Evolutionary conservation across 139 green algal genomes (phyloP).

Genomic region (Micromonas commoda): DNA sequence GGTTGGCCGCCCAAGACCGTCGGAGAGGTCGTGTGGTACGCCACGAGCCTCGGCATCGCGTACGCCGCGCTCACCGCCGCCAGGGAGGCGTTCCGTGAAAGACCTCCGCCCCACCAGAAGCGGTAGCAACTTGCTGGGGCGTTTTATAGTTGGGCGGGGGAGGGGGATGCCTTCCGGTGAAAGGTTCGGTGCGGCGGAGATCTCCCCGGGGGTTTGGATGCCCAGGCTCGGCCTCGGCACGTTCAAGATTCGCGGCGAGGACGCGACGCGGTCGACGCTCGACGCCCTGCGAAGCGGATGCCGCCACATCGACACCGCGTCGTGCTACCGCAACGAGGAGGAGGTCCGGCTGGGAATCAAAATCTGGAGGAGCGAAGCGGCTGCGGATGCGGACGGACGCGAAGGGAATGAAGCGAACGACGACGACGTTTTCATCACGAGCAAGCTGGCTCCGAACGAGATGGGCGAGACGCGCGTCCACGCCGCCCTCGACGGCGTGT

Average conservation of each 20-base stretch:
- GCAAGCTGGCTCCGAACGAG: constrained; percentile 41
- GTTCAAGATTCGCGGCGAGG: constrained; percentile 41
- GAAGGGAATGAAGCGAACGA: too few species aligned
- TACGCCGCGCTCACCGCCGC: constrained; percentile 21
- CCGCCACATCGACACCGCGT: constrained; percentile 65
- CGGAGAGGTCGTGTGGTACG: neutral
- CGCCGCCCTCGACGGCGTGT: constrained; percentile 10
- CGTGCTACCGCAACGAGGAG: constrained; percentile 34
- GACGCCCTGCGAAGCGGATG: constrained; percentile 46
- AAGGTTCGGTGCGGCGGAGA: too few species aligned
- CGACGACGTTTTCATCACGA: constrained; percentile 45
- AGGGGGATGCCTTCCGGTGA: too few species aligned
- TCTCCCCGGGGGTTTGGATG: constrained; percentile 23
- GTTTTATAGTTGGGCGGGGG: too few species aligned
- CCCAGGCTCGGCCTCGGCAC: constrained; percentile 56
- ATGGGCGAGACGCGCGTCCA: constrained; percentile 7
- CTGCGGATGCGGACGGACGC: too few species aligned
- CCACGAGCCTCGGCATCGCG: neutral
- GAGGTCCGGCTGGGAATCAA: constrained; percentile 29
- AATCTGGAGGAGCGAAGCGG: neutral
- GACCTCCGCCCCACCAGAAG: constrained; percentile 32
- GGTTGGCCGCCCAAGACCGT: neutral
- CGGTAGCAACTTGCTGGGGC: too few species aligned
- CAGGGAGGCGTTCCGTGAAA: constrained; percentile 32
- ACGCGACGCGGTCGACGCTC: constrained; percentile 38